Base-by-base conservation (phyloP, 2,329 filamentous ascomycete species). In the Cadophora malorum region DNA sequence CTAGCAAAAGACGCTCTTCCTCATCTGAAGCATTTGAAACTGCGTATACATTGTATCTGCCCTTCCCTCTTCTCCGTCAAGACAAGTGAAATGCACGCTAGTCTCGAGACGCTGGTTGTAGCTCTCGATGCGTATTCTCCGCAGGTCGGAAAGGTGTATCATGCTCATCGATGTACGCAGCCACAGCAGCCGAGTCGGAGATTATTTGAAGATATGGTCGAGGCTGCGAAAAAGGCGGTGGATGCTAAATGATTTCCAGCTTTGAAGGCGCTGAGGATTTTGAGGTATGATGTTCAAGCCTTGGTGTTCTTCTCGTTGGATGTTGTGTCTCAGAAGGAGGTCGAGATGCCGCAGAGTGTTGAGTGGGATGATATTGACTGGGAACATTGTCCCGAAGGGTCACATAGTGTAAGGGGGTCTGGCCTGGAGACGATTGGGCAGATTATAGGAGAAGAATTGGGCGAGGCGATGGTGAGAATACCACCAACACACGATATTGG, bases 81-180 rank as follows among this genome's bases (percentile, higher is more conserved):
- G 7, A 45, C 16, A 5, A 19, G 38, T 16, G 28, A 33, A 23
- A 21, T 8, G 10, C 60, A 53, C 21, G 6, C 28, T 4, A 23
- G 8, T 14, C 60, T 63, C 12, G 60, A 53, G 33, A 63, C 60
- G 4, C 31, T 63, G 3, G 60, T 52, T 9, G n/a, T 63, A 23
- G 60, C 60, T 23, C 28, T 63, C 16, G 33, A 63, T 23, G 10
- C 60, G 10, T 63, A 38, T 12, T 38, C 47, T 9, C 23, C 60
- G 19, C 45, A 50, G 10, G 25, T 53, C 31, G 47, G 21, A 8
- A 38, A 38, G 21, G 47, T 52, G 47, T 38, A 63, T 12, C 60
- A 63, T 25, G 33, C 60, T 19, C 41, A 45, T 49, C 41, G 45
- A 12, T 62, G 59, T 50, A 62, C 41, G 25, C 35, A 33, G 59